These are phyloP conservation scores for Lachancea fermentati DNA, from an alignment of 805 yeast species.

Conservation along the genomic window DNA sequence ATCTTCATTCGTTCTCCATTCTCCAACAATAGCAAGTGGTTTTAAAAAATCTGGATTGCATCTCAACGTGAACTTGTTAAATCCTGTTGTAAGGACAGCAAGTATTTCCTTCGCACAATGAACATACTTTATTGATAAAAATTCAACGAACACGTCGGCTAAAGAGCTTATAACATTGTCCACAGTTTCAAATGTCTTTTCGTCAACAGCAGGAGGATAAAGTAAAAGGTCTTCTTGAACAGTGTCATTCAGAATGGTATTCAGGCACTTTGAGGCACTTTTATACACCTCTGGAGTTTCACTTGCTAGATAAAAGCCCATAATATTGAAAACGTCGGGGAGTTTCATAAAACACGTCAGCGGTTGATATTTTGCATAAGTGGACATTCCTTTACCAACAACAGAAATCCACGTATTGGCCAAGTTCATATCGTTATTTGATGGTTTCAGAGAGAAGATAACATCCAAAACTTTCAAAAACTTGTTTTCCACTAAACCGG, in stretches of 20 bases:
- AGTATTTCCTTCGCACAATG: conserved; percentile 71
- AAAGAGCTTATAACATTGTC: conserved; percentile 50
- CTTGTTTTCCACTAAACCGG: conserved; percentile 55
- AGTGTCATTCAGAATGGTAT: conserved; percentile 66
- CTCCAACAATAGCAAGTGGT: conserved; percentile 69
- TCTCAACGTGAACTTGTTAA: conserved; percentile 58
- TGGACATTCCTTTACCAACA: conserved; percentile 69
- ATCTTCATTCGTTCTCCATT: conserved; percentile 76
- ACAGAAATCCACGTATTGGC: conserved; percentile 96
- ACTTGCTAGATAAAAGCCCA: conserved; percentile 62
- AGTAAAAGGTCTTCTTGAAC: conserved; percentile 57
- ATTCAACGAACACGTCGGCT: conserved; percentile 49
- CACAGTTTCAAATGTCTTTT: conserved; percentile 47
- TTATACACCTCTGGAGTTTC: conserved; percentile 57
- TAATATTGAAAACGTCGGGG: conserved; percentile 49
- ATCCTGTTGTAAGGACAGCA: conserved; percentile 56
- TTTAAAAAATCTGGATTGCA: conserved; percentile 65
- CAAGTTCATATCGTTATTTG: conserved; percentile 73
- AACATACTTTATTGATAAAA: conserved; percentile 68
- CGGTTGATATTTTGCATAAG: conserved; percentile 50
- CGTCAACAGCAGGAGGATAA: conserved; percentile 44
- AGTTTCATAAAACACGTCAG: conserved; percentile 48
- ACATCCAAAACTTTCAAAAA: conserved; percentile 60
- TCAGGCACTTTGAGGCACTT: conserved; percentile 82
- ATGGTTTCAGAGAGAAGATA: conserved; percentile 74